A percentile compares a stretch with the other conserved stretches of the same genome.
phyloP scores from a whole-genome alignment of 331 rosid species.

The Malus hybrid region DNA sequence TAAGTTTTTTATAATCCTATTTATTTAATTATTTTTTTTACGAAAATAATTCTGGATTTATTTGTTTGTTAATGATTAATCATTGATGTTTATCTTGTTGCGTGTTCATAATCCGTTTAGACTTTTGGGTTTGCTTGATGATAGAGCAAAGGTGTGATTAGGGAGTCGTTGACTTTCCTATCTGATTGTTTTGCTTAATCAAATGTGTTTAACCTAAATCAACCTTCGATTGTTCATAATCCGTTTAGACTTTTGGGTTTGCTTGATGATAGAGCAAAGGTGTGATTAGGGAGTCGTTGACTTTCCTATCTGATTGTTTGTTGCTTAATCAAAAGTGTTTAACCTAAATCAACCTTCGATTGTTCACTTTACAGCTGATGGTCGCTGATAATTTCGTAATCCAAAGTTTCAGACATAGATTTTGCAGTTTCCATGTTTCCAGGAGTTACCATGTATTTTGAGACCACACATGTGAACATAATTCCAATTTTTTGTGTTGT shows the following conservation, averaged over 20 bases:
- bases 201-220: background rate
- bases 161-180: background rate
- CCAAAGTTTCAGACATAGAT: background rate
- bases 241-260: background rate
- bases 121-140: background rate
- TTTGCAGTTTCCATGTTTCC: background rate
- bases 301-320: background rate
- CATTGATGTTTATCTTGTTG: background rate
- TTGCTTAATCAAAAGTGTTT: background rate
- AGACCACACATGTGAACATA: background rate
- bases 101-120: background rate
- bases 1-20: slow-evolving; percentile 5
- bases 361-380: background rate
- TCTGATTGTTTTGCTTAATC: background rate
- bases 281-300: background rate
- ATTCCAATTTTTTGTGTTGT: background rate
- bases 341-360: background rate
- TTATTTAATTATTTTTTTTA: background rate
- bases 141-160: background rate
- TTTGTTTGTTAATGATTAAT: background rate
- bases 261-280: background rate
- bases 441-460: background rate
- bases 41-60: background rate
- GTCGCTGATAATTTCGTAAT: background rate
- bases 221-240: background rate